Evolutionary conservation across 352 stramenopile species (phyloP).

Genomic region (Globisporangium uncinulatum): DNA sequence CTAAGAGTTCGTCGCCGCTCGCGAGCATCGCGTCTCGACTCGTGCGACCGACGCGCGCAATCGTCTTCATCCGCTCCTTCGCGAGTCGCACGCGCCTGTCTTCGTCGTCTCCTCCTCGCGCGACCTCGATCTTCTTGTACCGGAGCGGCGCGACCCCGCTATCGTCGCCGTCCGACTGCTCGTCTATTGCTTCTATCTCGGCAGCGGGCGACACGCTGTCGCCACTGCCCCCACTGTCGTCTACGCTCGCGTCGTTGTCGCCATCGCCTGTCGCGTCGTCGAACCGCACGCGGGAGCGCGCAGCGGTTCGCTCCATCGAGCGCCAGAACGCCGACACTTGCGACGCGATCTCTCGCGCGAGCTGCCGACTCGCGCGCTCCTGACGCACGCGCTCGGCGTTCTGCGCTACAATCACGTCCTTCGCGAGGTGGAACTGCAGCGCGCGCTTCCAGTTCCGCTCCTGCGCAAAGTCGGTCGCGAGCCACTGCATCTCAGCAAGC

Average conservation of each 20-base stretch:
- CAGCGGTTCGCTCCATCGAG: conserved; percentile 80
- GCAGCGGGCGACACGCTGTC: neutral
- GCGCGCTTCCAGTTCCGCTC: conserved; percentile 95
- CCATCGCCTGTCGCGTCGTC: conserved; percentile 19
- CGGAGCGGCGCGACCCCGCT: conserved; percentile 19
- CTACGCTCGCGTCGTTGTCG: conserved; percentile 1
- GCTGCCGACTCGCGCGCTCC: conserved; percentile 59
- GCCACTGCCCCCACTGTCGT: conserved; percentile 2
- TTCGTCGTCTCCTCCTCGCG: conserved; percentile 6
- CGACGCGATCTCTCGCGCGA: conserved; percentile 56
- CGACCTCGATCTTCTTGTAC: conserved; percentile 35
- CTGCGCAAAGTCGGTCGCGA: conserved; percentile 95
- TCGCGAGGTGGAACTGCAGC: conserved; percentile 52
- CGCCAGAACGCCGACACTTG: conserved; percentile 81
- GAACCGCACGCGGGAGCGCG: conserved; percentile 67
- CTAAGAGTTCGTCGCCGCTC: neutral
- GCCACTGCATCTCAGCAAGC: conserved; percentile 96
- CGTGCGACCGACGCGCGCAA: conserved; percentile 38
- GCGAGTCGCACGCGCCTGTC: conserved; percentile 6
- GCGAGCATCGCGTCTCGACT: conserved; percentile 37
- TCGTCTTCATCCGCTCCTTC: conserved; percentile 28
- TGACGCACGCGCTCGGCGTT: conserved; percentile 63
- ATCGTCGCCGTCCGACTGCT: conserved; percentile 4
- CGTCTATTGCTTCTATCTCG: conserved; percentile 11
- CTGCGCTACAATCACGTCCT: conserved; percentile 54